phyloP scores from a whole-genome alignment of 768 basidiomycete genomes.

The Leccinellum luteum region DNA sequence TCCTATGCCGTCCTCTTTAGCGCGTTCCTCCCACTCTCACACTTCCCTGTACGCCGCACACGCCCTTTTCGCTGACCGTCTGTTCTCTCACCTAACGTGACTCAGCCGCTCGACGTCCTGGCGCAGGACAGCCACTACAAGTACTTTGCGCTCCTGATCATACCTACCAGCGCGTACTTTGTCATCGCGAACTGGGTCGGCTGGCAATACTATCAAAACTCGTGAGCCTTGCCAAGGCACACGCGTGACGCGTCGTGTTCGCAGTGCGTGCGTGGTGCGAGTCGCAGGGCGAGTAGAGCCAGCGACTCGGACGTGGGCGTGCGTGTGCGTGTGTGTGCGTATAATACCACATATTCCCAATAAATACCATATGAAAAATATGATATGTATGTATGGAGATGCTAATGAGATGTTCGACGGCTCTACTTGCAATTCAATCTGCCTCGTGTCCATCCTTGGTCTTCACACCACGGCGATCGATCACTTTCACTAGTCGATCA shows the following conservation, averaged over 20 bases:
- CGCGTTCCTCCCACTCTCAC: constrained; percentile 55
- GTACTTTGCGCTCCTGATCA: constrained; percentile 74
- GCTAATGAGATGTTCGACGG: background rate
- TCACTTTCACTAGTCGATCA: constrained; percentile 15
- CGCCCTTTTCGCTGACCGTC: background rate
- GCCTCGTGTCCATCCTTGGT: constrained; percentile 21
- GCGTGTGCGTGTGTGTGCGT: background rate
- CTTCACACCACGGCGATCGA: constrained; percentile 19
- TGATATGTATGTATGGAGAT: background rate
- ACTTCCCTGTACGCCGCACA: constrained; percentile 45
- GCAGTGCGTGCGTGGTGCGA: background rate
- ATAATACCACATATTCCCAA: background rate
- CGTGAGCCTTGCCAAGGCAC: constrained; percentile 41
- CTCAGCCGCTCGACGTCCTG: constrained; percentile 61
- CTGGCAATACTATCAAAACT: constrained; percentile 96
- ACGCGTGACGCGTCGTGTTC: constrained; percentile 1
- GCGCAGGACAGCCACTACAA: constrained; percentile 85
- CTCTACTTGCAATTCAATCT: constrained; percentile 13
- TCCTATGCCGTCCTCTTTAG: constrained; percentile 66
- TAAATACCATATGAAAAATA: background rate
- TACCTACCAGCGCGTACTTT: constrained; percentile 83
- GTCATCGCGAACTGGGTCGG: constrained; percentile 99
- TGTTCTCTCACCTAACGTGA: constrained; percentile 16
- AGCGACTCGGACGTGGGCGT: background rate
- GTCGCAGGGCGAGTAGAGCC: background rate